These are phyloP conservation scores for Penicillium egyptiacum DNA, from an alignment of 495 filamentous ascomycete genomes.

Conservation along the genomic window DNA sequence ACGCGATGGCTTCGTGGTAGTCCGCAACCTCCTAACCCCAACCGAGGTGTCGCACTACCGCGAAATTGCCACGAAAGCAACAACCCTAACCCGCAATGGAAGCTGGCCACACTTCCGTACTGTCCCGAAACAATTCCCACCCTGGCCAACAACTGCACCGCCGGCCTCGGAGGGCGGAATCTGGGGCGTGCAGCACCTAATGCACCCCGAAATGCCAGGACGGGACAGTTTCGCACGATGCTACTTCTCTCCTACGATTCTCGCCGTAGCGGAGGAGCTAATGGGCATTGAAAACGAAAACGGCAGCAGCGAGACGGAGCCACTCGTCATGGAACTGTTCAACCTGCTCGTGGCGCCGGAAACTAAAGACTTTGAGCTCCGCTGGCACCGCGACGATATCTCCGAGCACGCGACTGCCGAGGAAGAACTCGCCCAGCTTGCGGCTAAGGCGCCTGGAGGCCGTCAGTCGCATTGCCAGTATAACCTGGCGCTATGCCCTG, in stretches of 20 bases:
- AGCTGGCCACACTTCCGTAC: slow-evolving; percentile 78
- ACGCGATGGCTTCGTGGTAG: slow-evolving; percentile 50
- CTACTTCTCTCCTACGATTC: slow-evolving; percentile 66
- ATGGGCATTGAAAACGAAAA: slow-evolving; percentile 41
- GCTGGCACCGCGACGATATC: slow-evolving; percentile 81
- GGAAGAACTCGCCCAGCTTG: slow-evolving; percentile 53
- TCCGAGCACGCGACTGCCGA: slow-evolving; percentile 52
- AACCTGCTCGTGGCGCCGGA: slow-evolving; percentile 74
- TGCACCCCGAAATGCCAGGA: slow-evolving; percentile 66
- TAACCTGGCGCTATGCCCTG: slow-evolving; percentile 71
- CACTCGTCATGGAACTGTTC: slow-evolving; percentile 76
- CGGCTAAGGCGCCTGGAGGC: slow-evolving; percentile 42
- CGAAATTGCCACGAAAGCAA: slow-evolving; percentile 51
- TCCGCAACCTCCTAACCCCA: slow-evolving; percentile 49
- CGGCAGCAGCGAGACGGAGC: slow-evolving; percentile 30
- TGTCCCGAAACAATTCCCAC: slow-evolving; percentile 83
- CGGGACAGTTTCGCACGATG: slow-evolving; percentile 53
- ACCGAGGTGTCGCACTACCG: slow-evolving; percentile 54
- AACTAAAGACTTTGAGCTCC: slow-evolving; percentile 59
- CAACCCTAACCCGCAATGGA: slow-evolving; percentile 57
- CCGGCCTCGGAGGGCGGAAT: slow-evolving; percentile 60
- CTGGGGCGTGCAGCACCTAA: slow-evolving; percentile 83
- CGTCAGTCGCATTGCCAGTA: slow-evolving; percentile 70
- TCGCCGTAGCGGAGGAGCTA: slow-evolving; percentile 56
- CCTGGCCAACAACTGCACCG: slow-evolving; percentile 59